Conservation (phyloP, 805 yeast genomes). For the Sporopachydermia quercuum region DNA sequence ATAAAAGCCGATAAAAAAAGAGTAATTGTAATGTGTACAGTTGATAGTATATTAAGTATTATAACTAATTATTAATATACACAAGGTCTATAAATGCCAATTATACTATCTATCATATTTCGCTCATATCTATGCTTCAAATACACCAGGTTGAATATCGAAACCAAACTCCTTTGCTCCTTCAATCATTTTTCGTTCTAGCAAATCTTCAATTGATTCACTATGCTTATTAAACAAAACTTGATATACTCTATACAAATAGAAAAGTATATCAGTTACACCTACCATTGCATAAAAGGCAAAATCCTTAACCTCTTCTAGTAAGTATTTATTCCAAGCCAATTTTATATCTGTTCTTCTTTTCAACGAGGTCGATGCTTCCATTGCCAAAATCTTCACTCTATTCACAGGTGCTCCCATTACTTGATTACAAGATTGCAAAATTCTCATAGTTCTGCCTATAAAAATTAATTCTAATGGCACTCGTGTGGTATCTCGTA, state of each 20-base stretch:
- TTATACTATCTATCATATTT: too few relatives aligned
- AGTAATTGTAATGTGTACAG: too few relatives aligned
- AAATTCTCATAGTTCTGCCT: constrained; percentile 58
- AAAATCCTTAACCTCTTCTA: constrained; percentile 5
- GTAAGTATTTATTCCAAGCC: constrained; percentile 2
- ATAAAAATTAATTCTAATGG: constrained; percentile 54
- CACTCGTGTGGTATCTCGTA: constrained; percentile 47
- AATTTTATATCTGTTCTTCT: constrained; percentile 2
- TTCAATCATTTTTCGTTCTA: constrained; percentile 24
- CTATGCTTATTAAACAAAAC: constrained; percentile 16
- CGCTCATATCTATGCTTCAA: neutral
- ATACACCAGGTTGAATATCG: constrained; percentile 7
- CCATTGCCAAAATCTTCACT: constrained; percentile 42
- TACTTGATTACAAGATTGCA: constrained; percentile 51
- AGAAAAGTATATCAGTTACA: constrained; percentile 16
- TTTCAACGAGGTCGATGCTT: constrained; percentile 24
- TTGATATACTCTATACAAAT: constrained; percentile 21
- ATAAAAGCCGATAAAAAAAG: too few relatives aligned
- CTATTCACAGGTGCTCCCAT: constrained; percentile 68
- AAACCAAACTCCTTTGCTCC: constrained; percentile 23
- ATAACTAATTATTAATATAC: too few relatives aligned
- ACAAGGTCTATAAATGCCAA: too few relatives aligned
- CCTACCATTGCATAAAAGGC: constrained; percentile 5
- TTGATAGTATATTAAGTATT: too few relatives aligned
- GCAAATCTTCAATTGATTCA: constrained; percentile 26